Percentiles rank a stretch among this genome's conserved stretches.
Evolutionary conservation across 176 grass and related monocot genomes (phyloP).

Genomic region (Poa annua): DNA sequence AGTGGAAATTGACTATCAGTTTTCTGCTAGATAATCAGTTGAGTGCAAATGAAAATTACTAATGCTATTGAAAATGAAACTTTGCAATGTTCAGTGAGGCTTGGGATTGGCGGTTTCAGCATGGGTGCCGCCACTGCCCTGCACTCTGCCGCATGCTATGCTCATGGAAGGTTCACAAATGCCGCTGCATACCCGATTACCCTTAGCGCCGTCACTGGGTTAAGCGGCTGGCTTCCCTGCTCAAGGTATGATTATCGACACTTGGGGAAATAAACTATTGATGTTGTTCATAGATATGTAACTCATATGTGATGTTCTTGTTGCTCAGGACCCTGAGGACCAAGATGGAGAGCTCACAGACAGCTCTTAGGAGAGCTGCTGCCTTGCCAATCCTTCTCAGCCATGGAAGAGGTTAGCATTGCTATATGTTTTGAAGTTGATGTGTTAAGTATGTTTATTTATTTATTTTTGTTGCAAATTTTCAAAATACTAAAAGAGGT

Average conservation of each 20-base stretch:
- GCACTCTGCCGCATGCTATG: conserved; percentile 81
- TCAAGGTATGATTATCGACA: conserved; percentile 57
- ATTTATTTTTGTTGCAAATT: background rate
- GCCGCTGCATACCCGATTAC: conserved; percentile 63
- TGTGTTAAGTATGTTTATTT: conserved; percentile 5
- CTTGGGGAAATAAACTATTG: background rate
- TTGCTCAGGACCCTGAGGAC: conserved; percentile 68
- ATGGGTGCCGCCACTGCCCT: conserved; percentile 76
- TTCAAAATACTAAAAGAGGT: background rate
- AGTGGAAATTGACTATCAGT: background rate
- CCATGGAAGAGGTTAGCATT: conserved; percentile 77
- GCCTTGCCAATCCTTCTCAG: conserved; percentile 70
- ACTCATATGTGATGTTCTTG: background rate
- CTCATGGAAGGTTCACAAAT: conserved; percentile 77
- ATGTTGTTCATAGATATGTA: background rate
- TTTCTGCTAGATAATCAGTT: background rate
- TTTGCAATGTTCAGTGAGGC: conserved; percentile 58
- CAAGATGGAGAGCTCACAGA: conserved; percentile 86
- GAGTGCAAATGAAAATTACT: background rate
- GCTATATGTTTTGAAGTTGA: background rate
- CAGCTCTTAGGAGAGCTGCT: conserved; percentile 63
- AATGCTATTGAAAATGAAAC: background rate
- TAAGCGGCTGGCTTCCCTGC: conserved; percentile 98
- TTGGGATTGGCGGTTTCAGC: conserved; percentile 97
- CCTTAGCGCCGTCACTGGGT: conserved; percentile 63